These are phyloP conservation scores for Stagonosporopsis vannaccii DNA, from an alignment of 2,329 filamentous ascomycete species.

Conservation along the genomic window DNA sequence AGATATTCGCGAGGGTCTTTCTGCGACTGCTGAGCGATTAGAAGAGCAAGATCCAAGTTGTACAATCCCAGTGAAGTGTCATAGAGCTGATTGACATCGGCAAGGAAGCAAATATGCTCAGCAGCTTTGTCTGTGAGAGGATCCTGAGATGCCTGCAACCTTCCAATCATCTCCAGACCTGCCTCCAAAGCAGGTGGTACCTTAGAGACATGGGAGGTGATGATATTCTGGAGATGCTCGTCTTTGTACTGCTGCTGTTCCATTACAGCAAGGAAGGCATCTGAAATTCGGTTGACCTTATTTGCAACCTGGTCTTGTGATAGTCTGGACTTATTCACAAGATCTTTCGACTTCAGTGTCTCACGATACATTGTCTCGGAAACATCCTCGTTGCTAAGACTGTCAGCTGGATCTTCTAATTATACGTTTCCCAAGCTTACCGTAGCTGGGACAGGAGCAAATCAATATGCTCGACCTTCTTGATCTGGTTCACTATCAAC, in stretches of 20 bases:
- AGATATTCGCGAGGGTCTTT: conserved; percentile 95
- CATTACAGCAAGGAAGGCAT: conserved; percentile 78
- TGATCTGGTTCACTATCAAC: conserved; percentile 83
- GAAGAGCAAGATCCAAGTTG: conserved; percentile 84
- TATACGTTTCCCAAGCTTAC: conserved; percentile 54
- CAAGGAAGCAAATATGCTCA: conserved; percentile 96
- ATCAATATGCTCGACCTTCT: conserved; percentile 83
- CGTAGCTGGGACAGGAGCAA: conserved; percentile 87
- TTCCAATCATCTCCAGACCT: conserved; percentile 79
- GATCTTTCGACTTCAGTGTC: conserved; percentile 64
- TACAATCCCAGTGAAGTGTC: conserved; percentile 91
- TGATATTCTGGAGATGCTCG: conserved; percentile 83
- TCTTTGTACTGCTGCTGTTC: conserved; percentile 59
- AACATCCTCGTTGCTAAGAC: conserved; percentile 80
- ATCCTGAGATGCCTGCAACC: conserved; percentile 63
- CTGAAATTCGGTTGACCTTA: conserved; percentile 89
- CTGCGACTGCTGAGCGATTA: conserved; percentile 95
- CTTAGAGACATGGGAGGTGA: conserved; percentile 96
- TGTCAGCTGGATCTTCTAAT: conserved; percentile 12
- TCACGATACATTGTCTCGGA: conserved; percentile 93
- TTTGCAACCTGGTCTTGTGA: conserved; percentile 38
- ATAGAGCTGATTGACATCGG: conserved; percentile 90
- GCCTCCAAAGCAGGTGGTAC: conserved; percentile 87
- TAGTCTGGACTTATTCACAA: conserved; percentile 25
- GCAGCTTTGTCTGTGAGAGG: conserved; percentile 82